phyloP scores from a whole-genome alignment of 2,329 filamentous ascomycete genomes.

The Fusarium concolor region DNA sequence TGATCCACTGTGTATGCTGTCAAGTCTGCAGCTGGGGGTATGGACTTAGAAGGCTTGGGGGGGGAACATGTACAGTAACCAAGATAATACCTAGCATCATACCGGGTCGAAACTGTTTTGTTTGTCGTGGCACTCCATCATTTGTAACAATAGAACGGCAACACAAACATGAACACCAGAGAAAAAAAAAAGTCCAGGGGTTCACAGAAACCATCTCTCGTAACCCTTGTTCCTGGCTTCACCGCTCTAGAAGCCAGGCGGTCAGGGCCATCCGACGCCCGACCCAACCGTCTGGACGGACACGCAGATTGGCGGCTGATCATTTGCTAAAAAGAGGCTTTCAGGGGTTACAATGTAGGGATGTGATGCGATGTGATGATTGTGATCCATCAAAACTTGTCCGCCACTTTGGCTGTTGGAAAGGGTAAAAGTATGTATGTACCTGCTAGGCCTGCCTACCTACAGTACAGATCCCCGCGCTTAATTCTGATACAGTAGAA shows the following conservation, averaged over 20 bases:
- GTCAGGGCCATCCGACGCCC: conserved; percentile 34
- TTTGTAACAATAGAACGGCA: neutral
- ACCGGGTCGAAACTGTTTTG: neutral
- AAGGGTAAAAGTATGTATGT: conserved; percentile 31
- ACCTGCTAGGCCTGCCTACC: too few species aligned
- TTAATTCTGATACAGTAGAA: conserved; percentile 1
- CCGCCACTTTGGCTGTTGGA: conserved; percentile 36
- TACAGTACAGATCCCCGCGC: conserved; percentile 23
- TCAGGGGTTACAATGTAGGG: conserved; percentile 26
- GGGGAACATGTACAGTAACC: conserved; percentile 1
- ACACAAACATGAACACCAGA: neutral
- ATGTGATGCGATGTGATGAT: conserved; percentile 29
- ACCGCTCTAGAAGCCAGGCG: conserved; percentile 36
- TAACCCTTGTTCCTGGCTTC: conserved; percentile 37
- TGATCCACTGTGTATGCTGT: conserved; percentile 29
- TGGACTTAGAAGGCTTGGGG: neutral
- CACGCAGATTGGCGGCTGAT: conserved; percentile 41
- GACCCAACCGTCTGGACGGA: conserved; percentile 39
- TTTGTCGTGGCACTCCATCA: conserved; percentile 24
- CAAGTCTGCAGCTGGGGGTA: conserved; percentile 29
- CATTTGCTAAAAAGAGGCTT: conserved; percentile 34
- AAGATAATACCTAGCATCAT: neutral
- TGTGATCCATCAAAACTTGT: conserved; percentile 34
- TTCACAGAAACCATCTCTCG: neutral
- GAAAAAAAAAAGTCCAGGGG: neutral